A percentile compares a stretch with the other conserved stretches of the same genome.
phyloP scores from a whole-genome alignment of 129 eudicot genomes.

The Saussurea involucrata region DNA sequence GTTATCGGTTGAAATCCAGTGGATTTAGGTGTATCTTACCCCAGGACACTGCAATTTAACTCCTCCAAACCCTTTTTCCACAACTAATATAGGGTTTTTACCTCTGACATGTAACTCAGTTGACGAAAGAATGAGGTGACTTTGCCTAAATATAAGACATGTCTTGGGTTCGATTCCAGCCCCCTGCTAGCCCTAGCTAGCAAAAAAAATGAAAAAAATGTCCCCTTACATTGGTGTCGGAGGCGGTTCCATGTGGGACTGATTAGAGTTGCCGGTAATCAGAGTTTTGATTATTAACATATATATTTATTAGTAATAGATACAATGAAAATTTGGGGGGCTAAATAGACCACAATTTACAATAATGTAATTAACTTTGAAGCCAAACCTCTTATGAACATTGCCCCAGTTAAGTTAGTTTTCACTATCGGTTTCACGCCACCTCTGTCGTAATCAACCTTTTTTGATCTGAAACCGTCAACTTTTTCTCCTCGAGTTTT shows the following conservation, averaged over 20 bases:
- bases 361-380: conserved; percentile 21
- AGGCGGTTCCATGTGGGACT: too few relatives aligned
- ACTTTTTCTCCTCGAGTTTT: conserved; percentile 26
- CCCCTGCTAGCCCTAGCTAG: too few relatives aligned
- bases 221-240: too few relatives aligned
- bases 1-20: too few relatives aligned
- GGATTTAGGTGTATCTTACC: neutral
- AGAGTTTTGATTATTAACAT: conserved; percentile 8
- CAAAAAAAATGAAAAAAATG: too few relatives aligned
- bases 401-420: conserved; percentile 18
- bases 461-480: conserved; percentile 35
- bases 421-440: conserved; percentile 36
- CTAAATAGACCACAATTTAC: conserved; percentile 22
- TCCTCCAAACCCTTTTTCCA: neutral
- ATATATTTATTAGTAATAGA: conserved; percentile 24
- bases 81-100: neutral
- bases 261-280: too few relatives aligned
- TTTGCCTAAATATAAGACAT: neutral
- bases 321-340: conserved; percentile 11
- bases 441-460: conserved; percentile 39
- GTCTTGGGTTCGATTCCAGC: neutral
- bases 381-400: conserved; percentile 27
- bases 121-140: too few relatives aligned
- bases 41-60: neutral
- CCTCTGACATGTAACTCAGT: too few relatives aligned